A percentile compares a stretch with the other conserved stretches of the same genome.
Evolutionary conservation across 2,329 filamentous ascomycete genomes (phyloP).

Genomic region (Arthroderma sp.): DNA sequence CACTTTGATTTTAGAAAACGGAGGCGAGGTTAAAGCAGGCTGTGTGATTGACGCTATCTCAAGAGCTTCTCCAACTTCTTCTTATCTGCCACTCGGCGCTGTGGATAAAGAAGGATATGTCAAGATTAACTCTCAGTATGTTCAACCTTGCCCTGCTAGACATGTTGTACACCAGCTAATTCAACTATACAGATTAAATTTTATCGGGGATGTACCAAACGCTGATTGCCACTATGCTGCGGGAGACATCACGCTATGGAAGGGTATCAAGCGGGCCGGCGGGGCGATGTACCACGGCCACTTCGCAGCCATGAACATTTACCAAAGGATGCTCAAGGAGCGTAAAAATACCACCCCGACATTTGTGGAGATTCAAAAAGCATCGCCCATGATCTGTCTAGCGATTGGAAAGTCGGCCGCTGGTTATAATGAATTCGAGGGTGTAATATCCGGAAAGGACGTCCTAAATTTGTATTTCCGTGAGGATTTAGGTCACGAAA

Average conservation of each 20-base stretch:
- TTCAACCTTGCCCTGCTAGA: conserved; percentile 2
- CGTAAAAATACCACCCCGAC: conserved; percentile 25
- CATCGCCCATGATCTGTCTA: conserved; percentile 53
- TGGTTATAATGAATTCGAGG: conserved; percentile 43
- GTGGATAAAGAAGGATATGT: conserved; percentile 52
- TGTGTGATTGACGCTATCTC: conserved; percentile 57
- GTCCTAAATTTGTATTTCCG: conserved; percentile 51
- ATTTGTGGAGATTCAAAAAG: conserved; percentile 37
- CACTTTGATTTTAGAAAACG: conserved; percentile 48
- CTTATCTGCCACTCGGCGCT: conserved; percentile 44
- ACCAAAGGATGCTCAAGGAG: conserved; percentile 39
- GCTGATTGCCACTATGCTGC: conserved; percentile 49
- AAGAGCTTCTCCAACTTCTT: conserved; percentile 45
- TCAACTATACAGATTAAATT: conserved; percentile 34
- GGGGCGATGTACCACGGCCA: conserved; percentile 58
- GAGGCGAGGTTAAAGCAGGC: conserved; percentile 45
- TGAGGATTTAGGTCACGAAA: conserved; percentile 49
- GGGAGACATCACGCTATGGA: conserved; percentile 55
- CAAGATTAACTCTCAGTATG: conserved; percentile 43
- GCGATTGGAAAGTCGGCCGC: conserved; percentile 56
- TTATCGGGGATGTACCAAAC: conserved; percentile 42
- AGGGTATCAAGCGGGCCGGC: conserved; percentile 63
- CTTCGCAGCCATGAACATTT: conserved; percentile 50
- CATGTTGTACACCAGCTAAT: neutral
- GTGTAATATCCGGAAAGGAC: conserved; percentile 47